Base-by-base conservation (phyloP, 306 rosid species). In the Gastrolobium bilobum region DNA sequence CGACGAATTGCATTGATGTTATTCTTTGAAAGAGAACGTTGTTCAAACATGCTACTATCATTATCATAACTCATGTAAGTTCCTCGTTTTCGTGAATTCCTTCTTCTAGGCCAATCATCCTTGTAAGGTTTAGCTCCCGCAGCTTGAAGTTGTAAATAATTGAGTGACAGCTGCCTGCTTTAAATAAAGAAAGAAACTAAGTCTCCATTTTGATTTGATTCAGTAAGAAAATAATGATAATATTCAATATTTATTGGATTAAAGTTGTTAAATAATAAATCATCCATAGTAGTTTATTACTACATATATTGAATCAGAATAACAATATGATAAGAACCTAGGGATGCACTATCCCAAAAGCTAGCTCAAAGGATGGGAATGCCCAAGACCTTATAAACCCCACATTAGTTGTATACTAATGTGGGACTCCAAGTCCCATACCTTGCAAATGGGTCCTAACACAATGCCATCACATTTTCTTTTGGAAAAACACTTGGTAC, bases 111-210 rank as follows among this genome's bases (percentile, higher is more conserved):
- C 83, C 91, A 88, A 83, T 91, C 97, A 56, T 92, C 97, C 87
- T 88, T 91, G 76, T 82, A 82, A 54, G 91, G 80, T 84, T 83
- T 92, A 60, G 30, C 79, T 54, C 84, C 89, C 63, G 95, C 85
- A 66, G 91, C 88, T 79, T 84, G 88, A 68, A 88, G 97, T 83
- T 91, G 97, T 52, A 95, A 87, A 88, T 91, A 91, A 83, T 92
- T 88, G 91, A 95, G 87, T 60, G 99, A 95, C 78, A 92, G 87
- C 87, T 85, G 87, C 96, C 99, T 95, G 90, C 79, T 87, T 74
- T 68, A 78, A 69, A 68, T 82, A 81, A 66, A 56, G 9, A 63
- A 86, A 70, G 72, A 83, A 38, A 71, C 63, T 64, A 62, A 84
- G 75, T 29, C 71, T 31, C 37, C 76, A 51, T 29, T 53, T 43